Conservation (phyloP, 2,329 filamentous ascomycete species). For the Colletotrichum destructivum region DNA sequence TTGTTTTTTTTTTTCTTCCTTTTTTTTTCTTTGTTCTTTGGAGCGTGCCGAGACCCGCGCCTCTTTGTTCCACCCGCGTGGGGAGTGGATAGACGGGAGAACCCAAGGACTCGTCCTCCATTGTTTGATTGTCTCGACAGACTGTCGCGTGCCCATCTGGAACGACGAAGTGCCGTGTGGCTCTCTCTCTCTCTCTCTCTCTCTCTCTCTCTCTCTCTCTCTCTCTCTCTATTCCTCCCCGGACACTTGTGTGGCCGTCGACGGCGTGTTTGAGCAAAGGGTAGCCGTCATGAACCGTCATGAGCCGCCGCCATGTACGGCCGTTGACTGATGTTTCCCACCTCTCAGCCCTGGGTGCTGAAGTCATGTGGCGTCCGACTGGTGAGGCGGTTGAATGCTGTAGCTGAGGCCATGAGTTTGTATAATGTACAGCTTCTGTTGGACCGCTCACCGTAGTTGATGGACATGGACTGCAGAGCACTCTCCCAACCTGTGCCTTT, state of each 20-base stretch:
- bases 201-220: too few relatives aligned
- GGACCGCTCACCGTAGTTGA: too few relatives aligned
- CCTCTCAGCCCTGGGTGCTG: neutral
- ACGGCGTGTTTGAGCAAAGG: neutral
- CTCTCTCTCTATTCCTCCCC: too few relatives aligned
- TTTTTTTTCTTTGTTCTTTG: neutral
- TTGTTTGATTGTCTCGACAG: neutral
- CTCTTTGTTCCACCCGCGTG: constrained; percentile 11
- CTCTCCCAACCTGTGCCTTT: too few relatives aligned
- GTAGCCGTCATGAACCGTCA: neutral
- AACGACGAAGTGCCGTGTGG: neutral
- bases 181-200: too few relatives aligned
- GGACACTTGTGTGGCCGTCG: neutral
- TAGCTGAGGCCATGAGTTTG: too few relatives aligned
- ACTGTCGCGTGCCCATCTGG: neutral
- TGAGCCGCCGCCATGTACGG: neutral
- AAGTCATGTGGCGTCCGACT: neutral
- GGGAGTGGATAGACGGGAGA: neutral
- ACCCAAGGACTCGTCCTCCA: neutral
- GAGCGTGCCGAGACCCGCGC: neutral
- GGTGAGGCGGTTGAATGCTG: neutral
- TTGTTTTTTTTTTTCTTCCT: neutral
- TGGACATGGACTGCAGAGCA: too few relatives aligned
- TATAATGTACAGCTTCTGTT: too few relatives aligned
- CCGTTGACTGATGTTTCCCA: neutral